A percentile compares a stretch with the other conserved stretches of the same genome.
phyloP scores from a whole-genome alignment of 2,329 filamentous ascomycete genomes.

The Rachicladosporium sp. region DNA sequence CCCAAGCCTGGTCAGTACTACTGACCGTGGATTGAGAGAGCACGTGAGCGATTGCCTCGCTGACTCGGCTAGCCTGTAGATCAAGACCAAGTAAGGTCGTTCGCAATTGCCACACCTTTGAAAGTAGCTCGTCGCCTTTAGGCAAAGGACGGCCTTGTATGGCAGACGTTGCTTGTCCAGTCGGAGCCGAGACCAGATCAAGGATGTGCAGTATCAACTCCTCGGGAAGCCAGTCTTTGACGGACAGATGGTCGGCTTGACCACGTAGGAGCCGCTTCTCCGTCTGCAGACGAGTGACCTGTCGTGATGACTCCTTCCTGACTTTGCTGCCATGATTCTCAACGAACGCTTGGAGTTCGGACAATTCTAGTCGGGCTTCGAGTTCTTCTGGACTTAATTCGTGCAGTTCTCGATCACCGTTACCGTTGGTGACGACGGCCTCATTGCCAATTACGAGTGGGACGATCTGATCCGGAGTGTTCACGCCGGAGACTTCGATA shows the following conservation, averaged over 20 bases:
- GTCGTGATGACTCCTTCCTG: conserved; percentile 64
- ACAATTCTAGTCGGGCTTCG: conserved; percentile 75
- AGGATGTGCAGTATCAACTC: conserved; percentile 70
- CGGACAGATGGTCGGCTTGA: conserved; percentile 62
- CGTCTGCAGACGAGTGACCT: conserved; percentile 66
- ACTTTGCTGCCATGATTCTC: conserved; percentile 73
- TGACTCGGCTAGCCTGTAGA: conserved; percentile 53
- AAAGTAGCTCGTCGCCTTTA: conserved; percentile 66
- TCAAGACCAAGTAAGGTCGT: conserved; percentile 56
- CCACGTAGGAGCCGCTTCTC: conserved; percentile 70
- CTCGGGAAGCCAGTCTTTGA: conserved; percentile 65
- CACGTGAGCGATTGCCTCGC: conserved; percentile 52
- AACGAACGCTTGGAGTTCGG: conserved; percentile 77
- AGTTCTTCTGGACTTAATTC: conserved; percentile 74
- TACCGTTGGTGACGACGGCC: conserved; percentile 4
- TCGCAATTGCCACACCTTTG: conserved; percentile 75
- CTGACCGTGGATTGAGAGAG: conserved; percentile 48
- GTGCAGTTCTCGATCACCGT: conserved; percentile 27
- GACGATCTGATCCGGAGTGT: conserved; percentile 14
- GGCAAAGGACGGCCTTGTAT: conserved; percentile 36
- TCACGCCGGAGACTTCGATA: conserved; percentile 15
- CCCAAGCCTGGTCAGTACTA: conserved; percentile 56
- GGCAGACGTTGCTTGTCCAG: conserved; percentile 9
- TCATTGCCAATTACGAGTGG: conserved; percentile 1
- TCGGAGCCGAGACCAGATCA: conserved; percentile 43